Base-by-base conservation (phyloP, 164 flowering plant genomes). In the Umbellularia californica region DNA sequence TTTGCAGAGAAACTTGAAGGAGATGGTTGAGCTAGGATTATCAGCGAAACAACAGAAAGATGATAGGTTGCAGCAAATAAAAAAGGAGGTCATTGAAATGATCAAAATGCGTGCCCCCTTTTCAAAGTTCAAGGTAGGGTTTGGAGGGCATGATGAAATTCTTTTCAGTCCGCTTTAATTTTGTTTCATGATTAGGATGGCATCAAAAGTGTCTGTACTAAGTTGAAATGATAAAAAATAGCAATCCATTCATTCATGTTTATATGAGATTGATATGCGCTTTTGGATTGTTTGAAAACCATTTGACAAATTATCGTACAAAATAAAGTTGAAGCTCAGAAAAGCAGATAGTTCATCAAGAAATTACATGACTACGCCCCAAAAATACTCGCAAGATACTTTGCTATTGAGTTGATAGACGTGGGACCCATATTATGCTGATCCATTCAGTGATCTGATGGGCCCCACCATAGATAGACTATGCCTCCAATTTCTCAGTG, bases 11-110 rank as follows among this genome's bases (percentile, higher is more conserved):
- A 90, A 94, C 80, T 81, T 96, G 79, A 90, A 90, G 84, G 78
- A 81, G 72, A 91, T 92, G 97, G 87, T 89, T 72, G 89, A 52
- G 73, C 76, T 76, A 75, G 86, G 97, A 28, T 69, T 91, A 75
- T 88, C 95, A 52, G 94, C 90, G 35, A 96, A 92, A 75, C 87
- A 92, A 80, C 95, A 89, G 83, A 90, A 90, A 77, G 94, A 90
- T 74, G 81, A 80, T 83, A 85, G 82, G 79, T 85, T 94, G 76
- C 97, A 88, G 76, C 90, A 87, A 73, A 88, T 86, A 72, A 96
- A 96, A 76, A 90, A 83, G 72, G 99, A 96, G 79, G 92, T 92
- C 69, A 78, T 77, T 68, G 98, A 90, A 75, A 91, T 94, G 97
- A 86, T 96, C 70, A 88, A 76, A 76, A 71, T 72, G 22, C 87